phyloP scores from a whole-genome alignment of 371 early-diverging fungal species.

The Rhizomucor miehei region DNA sequence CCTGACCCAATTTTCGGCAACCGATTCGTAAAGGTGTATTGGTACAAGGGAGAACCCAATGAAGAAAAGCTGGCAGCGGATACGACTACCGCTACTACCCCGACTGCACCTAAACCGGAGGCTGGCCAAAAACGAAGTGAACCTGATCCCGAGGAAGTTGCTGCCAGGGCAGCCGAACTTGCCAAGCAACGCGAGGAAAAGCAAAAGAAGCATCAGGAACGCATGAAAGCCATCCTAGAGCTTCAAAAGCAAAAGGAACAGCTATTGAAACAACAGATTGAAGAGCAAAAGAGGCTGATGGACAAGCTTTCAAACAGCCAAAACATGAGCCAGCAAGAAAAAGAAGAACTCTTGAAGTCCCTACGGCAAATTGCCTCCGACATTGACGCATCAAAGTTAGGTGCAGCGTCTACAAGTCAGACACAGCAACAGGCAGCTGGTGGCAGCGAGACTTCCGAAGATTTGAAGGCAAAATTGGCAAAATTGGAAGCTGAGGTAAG shows the following conservation, averaged over 20 bases:
- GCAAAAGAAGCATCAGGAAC: conserved; percentile 46
- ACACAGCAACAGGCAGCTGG: conserved; percentile 10
- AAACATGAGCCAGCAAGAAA: conserved; percentile 49
- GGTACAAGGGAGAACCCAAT: conserved; percentile 9
- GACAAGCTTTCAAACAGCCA: conserved; percentile 49
- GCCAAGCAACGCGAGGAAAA: conserved; percentile 32
- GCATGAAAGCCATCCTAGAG: conserved; percentile 52
- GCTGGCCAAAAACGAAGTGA: conserved; percentile 15
- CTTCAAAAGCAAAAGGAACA: conserved; percentile 57
- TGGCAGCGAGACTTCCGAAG: conserved; percentile 1
- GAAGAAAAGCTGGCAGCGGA: conserved; percentile 9
- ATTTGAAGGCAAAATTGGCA: conserved; percentile 60
- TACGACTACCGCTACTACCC: conserved; percentile 1
- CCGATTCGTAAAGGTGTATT: conserved; percentile 87
- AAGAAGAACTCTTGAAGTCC: conserved; percentile 45
- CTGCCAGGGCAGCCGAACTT: conserved; percentile 34
- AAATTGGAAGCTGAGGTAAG: conserved; percentile 66
- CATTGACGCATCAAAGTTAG: conserved; percentile 22
- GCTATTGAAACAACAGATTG: conserved; percentile 53
- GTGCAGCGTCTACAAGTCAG: conserved; percentile 14
- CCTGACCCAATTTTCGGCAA: conserved; percentile 87
- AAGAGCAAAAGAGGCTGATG: conserved; percentile 55
- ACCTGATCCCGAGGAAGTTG: conserved; percentile 41
- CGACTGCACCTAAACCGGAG: conserved; percentile 12
- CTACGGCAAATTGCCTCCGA: conserved; percentile 33